Base-by-base conservation (phyloP, 441 rosid species). In the Macaranga tanarius region DNA sequence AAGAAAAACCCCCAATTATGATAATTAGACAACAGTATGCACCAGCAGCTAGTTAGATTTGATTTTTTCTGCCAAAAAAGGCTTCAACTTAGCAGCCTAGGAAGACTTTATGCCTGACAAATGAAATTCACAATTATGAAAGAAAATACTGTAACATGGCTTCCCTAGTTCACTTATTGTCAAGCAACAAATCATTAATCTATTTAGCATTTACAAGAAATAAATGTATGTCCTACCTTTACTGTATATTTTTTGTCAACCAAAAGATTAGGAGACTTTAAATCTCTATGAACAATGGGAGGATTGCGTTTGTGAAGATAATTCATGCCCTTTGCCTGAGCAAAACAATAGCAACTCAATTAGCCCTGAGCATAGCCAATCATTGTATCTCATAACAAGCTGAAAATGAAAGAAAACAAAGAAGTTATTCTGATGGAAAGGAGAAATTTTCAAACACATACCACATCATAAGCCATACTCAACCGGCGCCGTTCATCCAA, bases 401-500 rank as follows among this genome's bases (percentile, higher is more conserved):
- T 23, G 65, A 63, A 64, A 51, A 42, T 17, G 42, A 44, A 60
- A 71, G 19, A 44, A 50, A 28, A 25, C 56, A 62, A 13, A 48
- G 48, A 55, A 23, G 42, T n/a, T 25, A 26, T 13, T 3, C n/a
- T 31, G 38, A 56, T 22, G 47, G n/a, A 63, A 52, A 15, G 57
- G 3, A 34, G 20, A 69, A 74, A 26, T 48, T 38, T 44, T 75
- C 50, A 54, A 73, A 82, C 75, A 70, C 86, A 82, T 79, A 93
- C 99, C 91, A 96, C 99, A 87, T 96, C 99, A 76, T 86, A 92
- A 11, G 99, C 99, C 99, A 96, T 96, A 79, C 83, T 90, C 83
- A 87, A 83, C 60, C 97, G 85, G 22, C 99, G 95, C 73, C 95
- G 87, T 84, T 88, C 96, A 83, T 93, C 99, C 88, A 92, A 80